phyloP scores from a whole-genome alignment of 495 filamentous ascomycete species.

The Arthonia radiata region DNA sequence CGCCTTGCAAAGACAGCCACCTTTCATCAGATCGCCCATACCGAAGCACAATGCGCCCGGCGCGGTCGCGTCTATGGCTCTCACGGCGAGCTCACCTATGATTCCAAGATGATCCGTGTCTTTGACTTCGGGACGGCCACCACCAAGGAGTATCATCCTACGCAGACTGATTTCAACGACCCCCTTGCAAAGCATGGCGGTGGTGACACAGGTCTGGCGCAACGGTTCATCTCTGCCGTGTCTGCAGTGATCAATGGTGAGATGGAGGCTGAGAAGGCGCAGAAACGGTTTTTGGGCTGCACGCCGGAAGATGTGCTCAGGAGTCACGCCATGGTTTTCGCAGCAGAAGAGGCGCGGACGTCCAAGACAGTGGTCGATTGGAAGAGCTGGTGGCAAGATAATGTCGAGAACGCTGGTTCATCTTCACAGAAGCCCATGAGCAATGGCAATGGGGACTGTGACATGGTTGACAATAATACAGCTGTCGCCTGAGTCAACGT shows the following conservation, averaged over 20 bases:
- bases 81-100: constrained; percentile 61
- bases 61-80: constrained; percentile 68
- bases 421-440: too few relatives aligned
- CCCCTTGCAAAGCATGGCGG: too few relatives aligned
- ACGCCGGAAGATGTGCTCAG: constrained; percentile 60
- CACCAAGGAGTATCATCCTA: constrained; percentile 26
- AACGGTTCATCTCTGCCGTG: constrained; percentile 59
- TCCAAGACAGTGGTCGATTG: constrained; percentile 48
- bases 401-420: too few relatives aligned
- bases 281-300: constrained; percentile 52
- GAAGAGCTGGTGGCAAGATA: constrained; percentile 50
- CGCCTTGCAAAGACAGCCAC: constrained; percentile 59
- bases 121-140: constrained; percentile 34
- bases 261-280: constrained; percentile 43
- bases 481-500: too few relatives aligned
- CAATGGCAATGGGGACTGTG: too few relatives aligned
- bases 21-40: constrained; percentile 86
- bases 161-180: constrained; percentile 24
- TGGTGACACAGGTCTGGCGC: constrained; percentile 60
- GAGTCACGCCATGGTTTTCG: constrained; percentile 86
- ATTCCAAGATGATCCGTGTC: constrained; percentile 36
- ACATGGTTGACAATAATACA: too few relatives aligned
- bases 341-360: constrained; percentile 63
- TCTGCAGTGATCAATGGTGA: constrained; percentile 49
- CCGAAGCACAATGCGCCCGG: constrained; percentile 63